Evolutionary conservation across 345 rosid genomes (phyloP).

Genomic region (Salix koriyanagi): DNA sequence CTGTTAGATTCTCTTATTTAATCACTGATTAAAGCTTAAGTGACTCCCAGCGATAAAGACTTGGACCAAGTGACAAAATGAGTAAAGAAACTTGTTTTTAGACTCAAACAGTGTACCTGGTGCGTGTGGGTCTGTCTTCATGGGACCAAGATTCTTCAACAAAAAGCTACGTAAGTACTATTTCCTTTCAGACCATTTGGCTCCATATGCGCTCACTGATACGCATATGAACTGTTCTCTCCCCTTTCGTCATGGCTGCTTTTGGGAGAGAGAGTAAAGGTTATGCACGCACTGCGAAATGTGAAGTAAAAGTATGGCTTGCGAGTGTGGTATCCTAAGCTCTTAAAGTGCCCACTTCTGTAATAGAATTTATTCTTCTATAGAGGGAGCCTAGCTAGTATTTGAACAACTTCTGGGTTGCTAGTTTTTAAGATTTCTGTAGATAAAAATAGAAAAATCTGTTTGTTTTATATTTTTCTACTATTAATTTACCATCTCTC

Average conservation of each 20-base stretch:
- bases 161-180: neutral
- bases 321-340: conserved; percentile 37
- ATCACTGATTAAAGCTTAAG: conserved; percentile 7
- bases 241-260: neutral
- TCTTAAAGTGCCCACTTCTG: conserved; percentile 20
- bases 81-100: conserved; percentile 1
- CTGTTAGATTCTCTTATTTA: neutral
- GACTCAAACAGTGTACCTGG: neutral
- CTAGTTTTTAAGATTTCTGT: too few species aligned
- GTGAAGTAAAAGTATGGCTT: conserved; percentile 23
- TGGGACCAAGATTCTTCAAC: conserved; percentile 3
- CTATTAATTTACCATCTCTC: neutral
- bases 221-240: neutral
- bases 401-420: neutral
- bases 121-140: neutral
- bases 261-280: conserved; percentile 4
- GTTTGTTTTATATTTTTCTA: neutral
- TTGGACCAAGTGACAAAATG: neutral
- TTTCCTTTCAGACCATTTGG: neutral
- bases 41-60: conserved; percentile 18
- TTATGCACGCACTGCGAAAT: conserved; percentile 7
- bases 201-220: neutral
- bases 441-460: neutral
- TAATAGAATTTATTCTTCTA: conserved; percentile 21
- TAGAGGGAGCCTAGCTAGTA: neutral